Conservation (phyloP, 305 asterid genomes). For the Fraxinus baroniana region DNA sequence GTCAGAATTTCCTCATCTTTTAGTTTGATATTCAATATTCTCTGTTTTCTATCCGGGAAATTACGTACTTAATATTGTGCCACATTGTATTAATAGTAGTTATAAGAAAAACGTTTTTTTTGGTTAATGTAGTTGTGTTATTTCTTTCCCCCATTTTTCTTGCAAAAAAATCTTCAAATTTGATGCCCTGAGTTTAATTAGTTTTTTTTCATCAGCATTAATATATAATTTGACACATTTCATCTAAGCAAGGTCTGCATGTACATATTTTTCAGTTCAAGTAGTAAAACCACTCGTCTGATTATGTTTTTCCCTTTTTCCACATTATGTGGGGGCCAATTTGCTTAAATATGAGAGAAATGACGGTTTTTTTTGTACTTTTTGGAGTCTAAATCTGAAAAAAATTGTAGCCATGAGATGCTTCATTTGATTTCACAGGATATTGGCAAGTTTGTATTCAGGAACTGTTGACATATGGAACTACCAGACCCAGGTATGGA, state of each 20-base stretch:
- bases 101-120: not conserved
- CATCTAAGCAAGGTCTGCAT: not conserved
- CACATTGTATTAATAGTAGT: not conserved
- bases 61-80: not conserved
- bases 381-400: not conserved
- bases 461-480: slow-evolving; percentile 77
- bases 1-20: not conserved
- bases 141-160: not conserved
- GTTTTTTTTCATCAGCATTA: slow-evolving; percentile 6
- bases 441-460: slow-evolving; percentile 69
- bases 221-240: slow-evolving; percentile 1
- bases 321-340: not conserved
- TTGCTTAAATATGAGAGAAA: slow-evolving; percentile 14
- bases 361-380: not conserved
- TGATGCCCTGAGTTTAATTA: not conserved
- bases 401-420: slow-evolving; percentile 19
- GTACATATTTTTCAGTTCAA: not conserved
- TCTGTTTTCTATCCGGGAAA: not conserved
- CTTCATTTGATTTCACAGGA: slow-evolving; percentile 40
- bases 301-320: slow-evolving; percentile 9
- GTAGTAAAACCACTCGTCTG: not conserved
- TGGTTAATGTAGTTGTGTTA: not conserved
- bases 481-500: slow-evolving; percentile 68
- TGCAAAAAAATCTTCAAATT: slow-evolving; percentile 1
- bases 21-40: not conserved